Evolutionary conservation across 2,329 filamentous ascomycete species (phyloP), one percentile per base, ranked within the genome.

Genomic region (Fusarium temperatum): DNA sequence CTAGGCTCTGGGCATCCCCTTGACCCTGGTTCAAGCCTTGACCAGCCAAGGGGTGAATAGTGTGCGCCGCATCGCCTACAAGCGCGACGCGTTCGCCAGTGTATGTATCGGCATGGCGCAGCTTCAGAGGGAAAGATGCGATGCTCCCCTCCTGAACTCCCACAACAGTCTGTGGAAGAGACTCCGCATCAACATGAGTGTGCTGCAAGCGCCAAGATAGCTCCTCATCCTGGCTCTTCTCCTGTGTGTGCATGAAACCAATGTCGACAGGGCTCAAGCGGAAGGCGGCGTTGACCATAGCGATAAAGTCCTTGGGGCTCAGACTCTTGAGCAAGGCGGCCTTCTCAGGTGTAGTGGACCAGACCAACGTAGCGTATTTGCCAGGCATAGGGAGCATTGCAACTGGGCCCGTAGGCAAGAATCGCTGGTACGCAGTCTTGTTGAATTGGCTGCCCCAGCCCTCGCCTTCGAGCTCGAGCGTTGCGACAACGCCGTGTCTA

Each of bases 21-120:
- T 98, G 92, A 4, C 96, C 96, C 78, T 97, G 93, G 80, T 99
- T 99, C 20, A 99, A 87, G 3, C 96, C 96, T 82, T 98, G 96
- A 2, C 96, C 96, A 3, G 94, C 96, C 8, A 99, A 91, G 0
- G 96, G 96, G 81, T 99, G 96, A 74, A 98, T 91, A 3, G 95
- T 97, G 81, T 99, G 96, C 13, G 96, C 96, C 3, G 96, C 96
- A 75, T 99, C 96, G 69, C 96, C 96, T 41, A 99, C 90, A 3
- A 99, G 89, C 2, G 95, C 96, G 14, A 98, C 87, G n/a, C 96
- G 92, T 78, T 98, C 94, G 44, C 91, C 93, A 47, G 94, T 93
- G 80, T 99, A 99, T 3, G 94, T 94, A 79, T 97, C 94, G n/a
- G 96, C 95, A 81, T 99, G 96, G 35, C 95, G 92, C 85, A 98